phyloP scores from a whole-genome alignment of 331 rosid species.

The Pyrus hybrid region DNA sequence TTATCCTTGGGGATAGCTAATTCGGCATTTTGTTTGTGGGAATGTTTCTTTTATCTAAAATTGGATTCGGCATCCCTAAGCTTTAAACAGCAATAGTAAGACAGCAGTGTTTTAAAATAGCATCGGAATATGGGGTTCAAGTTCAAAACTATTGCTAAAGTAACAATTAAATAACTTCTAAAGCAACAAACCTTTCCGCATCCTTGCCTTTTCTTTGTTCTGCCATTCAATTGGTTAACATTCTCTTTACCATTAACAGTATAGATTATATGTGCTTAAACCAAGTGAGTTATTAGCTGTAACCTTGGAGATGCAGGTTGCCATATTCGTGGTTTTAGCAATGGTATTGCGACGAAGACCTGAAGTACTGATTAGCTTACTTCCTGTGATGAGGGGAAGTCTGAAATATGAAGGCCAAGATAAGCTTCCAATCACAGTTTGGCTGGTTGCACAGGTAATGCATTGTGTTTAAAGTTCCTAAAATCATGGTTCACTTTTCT shows the following conservation, averaged over 20 bases:
- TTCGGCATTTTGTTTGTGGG: too few species aligned
- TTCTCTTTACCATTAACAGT: background rate
- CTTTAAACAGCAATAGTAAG: background rate
- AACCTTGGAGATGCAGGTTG: conserved; percentile 40
- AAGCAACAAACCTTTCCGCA: background rate
- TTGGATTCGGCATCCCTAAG: background rate
- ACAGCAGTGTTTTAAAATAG: background rate
- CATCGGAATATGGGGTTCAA: background rate
- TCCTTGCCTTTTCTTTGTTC: background rate
- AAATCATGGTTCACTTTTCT: background rate
- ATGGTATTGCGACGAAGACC: conserved; percentile 58
- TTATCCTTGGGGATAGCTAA: too few species aligned
- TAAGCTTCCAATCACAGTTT: conserved; percentile 44
- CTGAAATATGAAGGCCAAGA: conserved; percentile 53
- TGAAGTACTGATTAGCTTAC: conserved; percentile 47
- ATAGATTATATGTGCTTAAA: background rate
- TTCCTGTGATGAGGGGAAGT: conserved; percentile 40
- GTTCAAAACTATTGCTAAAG: background rate
- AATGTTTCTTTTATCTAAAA: background rate
- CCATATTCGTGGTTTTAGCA: conserved; percentile 56
- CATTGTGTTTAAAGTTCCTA: background rate
- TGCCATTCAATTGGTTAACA: background rate
- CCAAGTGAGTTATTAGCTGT: background rate
- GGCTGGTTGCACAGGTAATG: conserved; percentile 61
- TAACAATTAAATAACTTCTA: background rate